Percentiles rank a stretch among this genome's conserved stretches.
phyloP scores from a whole-genome alignment of 768 basidiomycete genomes.

The Leccinellum rugosiceps region DNA sequence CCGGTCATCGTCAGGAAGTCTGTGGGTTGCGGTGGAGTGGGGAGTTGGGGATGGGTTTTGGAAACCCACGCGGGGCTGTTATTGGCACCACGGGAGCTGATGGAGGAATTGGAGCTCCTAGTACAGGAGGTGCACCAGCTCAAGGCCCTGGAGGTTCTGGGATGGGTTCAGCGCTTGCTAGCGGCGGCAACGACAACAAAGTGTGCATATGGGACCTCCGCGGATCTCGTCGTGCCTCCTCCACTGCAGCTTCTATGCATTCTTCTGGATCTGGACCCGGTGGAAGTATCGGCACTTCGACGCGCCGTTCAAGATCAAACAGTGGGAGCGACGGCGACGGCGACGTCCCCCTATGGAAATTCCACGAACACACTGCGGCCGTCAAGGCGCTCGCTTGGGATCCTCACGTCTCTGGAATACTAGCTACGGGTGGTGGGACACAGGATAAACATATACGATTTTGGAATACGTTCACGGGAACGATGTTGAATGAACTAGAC shows the following conservation, averaged over 20 bases:
- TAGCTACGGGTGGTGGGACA: conserved; percentile 97
- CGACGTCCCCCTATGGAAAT: conserved; percentile 83
- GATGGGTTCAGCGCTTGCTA: conserved; percentile 66
- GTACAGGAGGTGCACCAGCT: conserved; percentile 22
- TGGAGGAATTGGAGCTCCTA: conserved; percentile 19
- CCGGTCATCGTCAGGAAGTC: conserved; percentile 88
- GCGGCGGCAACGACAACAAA: conserved; percentile 98
- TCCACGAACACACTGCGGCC: conserved; percentile 94
- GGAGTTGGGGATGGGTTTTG: conserved; percentile 26
- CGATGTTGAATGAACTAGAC: conserved; percentile 82
- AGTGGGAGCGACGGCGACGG: conserved; percentile 32
- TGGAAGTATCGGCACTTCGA: conserved; percentile 22
- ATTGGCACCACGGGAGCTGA: conserved; percentile 25
- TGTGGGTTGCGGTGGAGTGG: conserved; percentile 92
- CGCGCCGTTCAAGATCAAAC: conserved; percentile 24
- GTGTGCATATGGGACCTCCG: conserved; percentile 95
- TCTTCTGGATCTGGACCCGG: conserved; percentile 30
- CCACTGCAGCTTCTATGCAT: conserved; percentile 23
- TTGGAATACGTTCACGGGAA: conserved; percentile 91
- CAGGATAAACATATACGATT: conserved; percentile 98
- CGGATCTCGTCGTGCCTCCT: conserved; percentile 46
- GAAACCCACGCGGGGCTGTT: conserved; percentile 19
- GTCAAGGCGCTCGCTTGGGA: conserved; percentile 99
- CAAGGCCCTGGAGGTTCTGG: conserved; percentile 29
- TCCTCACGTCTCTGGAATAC: conserved; percentile 84